These are phyloP conservation scores for Phytopythium vexans DNA, from an alignment of 352 stramenopile genomes.

Conservation along the genomic window DNA sequence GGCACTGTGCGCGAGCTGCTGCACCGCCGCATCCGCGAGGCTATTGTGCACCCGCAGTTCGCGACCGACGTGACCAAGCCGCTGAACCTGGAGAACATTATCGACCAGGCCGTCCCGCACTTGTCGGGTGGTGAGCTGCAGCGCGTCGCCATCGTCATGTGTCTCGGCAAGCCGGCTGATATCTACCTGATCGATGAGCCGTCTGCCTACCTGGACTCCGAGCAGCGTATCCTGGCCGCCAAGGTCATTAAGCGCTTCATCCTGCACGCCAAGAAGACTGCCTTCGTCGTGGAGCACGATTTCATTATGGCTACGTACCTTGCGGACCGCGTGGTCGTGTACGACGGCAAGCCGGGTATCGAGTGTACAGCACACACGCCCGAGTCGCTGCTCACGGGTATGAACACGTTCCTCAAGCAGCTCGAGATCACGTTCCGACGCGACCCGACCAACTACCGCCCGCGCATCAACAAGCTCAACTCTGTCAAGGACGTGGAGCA, in stretches of 20 bases:
- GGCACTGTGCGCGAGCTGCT: slow-evolving; percentile 97
- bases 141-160: slow-evolving; percentile 97
- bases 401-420: slow-evolving; percentile 99
- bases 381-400: slow-evolving; percentile 94
- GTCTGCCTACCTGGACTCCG: slow-evolving; percentile 98
- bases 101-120: slow-evolving; percentile 98
- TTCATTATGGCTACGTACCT: slow-evolving; percentile 99
- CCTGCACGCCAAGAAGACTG: slow-evolving; percentile 99
- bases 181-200: slow-evolving; percentile 99
- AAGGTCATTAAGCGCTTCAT: slow-evolving; percentile 99
- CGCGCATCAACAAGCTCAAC: slow-evolving; percentile 95
- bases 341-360: slow-evolving; percentile 94
- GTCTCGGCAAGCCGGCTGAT: slow-evolving; percentile 97
- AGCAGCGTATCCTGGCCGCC: slow-evolving; percentile 98
- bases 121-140: slow-evolving; percentile 99
- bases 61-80: slow-evolving; percentile 99
- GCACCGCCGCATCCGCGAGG: slow-evolving; percentile 97
- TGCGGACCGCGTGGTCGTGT: slow-evolving; percentile 95
- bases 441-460: slow-evolving; percentile 98
- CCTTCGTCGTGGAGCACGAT: slow-evolving; percentile 99
- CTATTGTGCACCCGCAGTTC: slow-evolving; percentile 99
- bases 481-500: slow-evolving; percentile 98
- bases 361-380: slow-evolving; percentile 96
- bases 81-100: slow-evolving; percentile 97
- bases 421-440: slow-evolving; percentile 99